A percentile compares a stretch with the other conserved stretches of the same genome.
Conservation (phyloP, 148 eudicot species). For the Vaccinium corymbosum region DNA sequence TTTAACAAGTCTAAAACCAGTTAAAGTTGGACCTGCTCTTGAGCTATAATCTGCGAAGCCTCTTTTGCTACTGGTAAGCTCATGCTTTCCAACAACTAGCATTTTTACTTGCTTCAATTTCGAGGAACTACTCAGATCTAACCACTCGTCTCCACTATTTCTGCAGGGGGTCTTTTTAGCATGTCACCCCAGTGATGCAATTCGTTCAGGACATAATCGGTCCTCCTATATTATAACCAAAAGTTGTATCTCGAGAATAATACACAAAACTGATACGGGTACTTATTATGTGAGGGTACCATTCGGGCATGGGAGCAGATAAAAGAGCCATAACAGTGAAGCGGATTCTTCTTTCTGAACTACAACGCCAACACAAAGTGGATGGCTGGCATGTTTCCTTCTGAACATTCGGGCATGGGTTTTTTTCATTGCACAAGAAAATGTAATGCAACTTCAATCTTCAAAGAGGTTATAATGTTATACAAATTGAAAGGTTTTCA, state of each 20-base stretch:
- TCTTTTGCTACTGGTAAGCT: slow-evolving; percentile 26
- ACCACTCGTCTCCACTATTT: background rate
- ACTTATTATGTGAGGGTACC: background rate
- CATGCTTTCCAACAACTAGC: background rate
- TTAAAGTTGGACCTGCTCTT: slow-evolving; percentile 52
- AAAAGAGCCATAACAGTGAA: slow-evolving; percentile 1
- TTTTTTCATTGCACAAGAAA: background rate
- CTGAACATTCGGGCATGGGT: background rate
- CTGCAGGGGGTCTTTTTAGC: slow-evolving; percentile 23
- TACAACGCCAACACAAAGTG: background rate
- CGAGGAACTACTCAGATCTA: background rate
- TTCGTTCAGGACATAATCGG: slow-evolving; percentile 1
- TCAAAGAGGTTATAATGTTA: background rate
- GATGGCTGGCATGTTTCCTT: slow-evolving; percentile 3
- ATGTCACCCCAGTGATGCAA: slow-evolving; percentile 10
- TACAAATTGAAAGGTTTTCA: background rate
- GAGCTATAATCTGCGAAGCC: slow-evolving; percentile 10
- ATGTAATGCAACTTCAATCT: background rate
- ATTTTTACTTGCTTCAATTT: background rate
- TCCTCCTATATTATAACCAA: background rate
- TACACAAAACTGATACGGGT: background rate
- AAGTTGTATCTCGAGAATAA: background rate
- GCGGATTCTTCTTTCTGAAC: slow-evolving; percentile 1
- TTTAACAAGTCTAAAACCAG: slow-evolving; percentile 61
- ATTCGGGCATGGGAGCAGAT: background rate